Percentiles rank a stretch among this genome's conserved stretches.
Evolutionary conservation across 2,329 filamentous ascomycete species (phyloP).

Genomic region (Hirsutella thompsonii): DNA sequence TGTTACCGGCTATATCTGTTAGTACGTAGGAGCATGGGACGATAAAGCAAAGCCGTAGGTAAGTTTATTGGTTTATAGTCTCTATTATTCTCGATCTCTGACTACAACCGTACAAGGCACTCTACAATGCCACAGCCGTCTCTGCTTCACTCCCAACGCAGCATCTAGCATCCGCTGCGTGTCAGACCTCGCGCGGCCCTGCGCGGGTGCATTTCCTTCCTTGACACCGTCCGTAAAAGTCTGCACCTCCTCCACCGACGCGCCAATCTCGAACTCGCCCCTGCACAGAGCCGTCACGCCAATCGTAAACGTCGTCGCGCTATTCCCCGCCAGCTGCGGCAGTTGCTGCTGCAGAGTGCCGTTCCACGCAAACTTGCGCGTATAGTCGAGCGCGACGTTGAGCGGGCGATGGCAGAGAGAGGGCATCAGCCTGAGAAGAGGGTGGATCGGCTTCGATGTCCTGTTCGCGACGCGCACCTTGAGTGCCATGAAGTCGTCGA

Average conservation of each 20-base stretch:
- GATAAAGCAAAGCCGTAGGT: too few species aligned
- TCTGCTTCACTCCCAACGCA: slow-evolving; percentile 43
- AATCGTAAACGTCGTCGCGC: slow-evolving; percentile 47
- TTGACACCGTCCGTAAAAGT: slow-evolving; percentile 28
- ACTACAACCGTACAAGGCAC: slow-evolving; percentile 43
- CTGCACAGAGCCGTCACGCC: slow-evolving; percentile 65
- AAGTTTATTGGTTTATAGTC: too few species aligned
- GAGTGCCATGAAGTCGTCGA: slow-evolving; percentile 51
- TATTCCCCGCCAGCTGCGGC: slow-evolving; percentile 45
- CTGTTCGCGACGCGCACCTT: slow-evolving; percentile 64
- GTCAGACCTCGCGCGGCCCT: slow-evolving; percentile 30
- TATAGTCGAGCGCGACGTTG: slow-evolving; percentile 65
- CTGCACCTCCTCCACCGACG: slow-evolving; percentile 67
- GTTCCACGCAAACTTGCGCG: slow-evolving; percentile 73
- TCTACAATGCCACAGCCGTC: slow-evolving; percentile 52
- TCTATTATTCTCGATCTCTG: slow-evolving; percentile 2
- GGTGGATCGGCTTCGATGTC: slow-evolving; percentile 51
- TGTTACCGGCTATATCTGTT: too few species aligned
- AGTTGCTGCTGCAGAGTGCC: slow-evolving; percentile 69
- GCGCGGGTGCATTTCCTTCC: slow-evolving; percentile 7
- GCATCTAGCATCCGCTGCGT: slow-evolving; percentile 46
- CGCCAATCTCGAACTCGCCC: slow-evolving; percentile 73
- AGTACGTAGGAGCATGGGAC: too few species aligned
- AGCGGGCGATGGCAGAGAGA: slow-evolving; percentile 60
- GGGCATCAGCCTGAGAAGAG: slow-evolving; percentile 65